Percentiles rank a stretch among this genome's conserved stretches.
phyloP scores from a whole-genome alignment of 164 flowering plant species.

The Chimonanthus salicifolius region DNA sequence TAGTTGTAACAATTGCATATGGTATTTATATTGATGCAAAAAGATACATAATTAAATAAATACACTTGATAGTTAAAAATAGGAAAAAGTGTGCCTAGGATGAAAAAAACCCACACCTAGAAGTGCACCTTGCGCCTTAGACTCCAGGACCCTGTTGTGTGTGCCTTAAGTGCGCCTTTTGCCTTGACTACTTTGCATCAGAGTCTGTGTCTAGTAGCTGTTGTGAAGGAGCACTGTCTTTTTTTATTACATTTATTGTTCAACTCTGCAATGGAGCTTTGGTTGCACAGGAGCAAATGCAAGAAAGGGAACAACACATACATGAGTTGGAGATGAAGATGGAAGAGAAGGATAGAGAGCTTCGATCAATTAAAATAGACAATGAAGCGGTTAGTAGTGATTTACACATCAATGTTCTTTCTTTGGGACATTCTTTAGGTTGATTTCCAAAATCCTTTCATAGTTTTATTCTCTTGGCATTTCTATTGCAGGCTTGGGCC shows the following conservation, averaged over 20 bases:
- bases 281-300: constrained; percentile 70
- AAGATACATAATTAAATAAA: too few relatives aligned
- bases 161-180: too few relatives aligned
- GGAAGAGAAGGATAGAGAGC: constrained; percentile 84
- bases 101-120: too few relatives aligned
- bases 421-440: neutral
- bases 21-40: too few relatives aligned
- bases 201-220: neutral
- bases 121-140: too few relatives aligned
- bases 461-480: neutral
- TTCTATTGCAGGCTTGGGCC: constrained; percentile 77
- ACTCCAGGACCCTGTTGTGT: too few relatives aligned
- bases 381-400: constrained; percentile 66
- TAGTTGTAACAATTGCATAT: too few relatives aligned
- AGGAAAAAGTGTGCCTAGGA: too few relatives aligned
- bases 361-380: constrained; percentile 71
- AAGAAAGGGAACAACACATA: constrained; percentile 55
- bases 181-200: too few relatives aligned
- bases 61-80: too few relatives aligned
- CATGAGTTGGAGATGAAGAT: constrained; percentile 62
- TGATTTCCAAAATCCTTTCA: neutral
- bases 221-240: neutral
- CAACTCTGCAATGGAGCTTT: neutral
- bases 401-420: neutral
- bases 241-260: neutral